A percentile compares a stretch with the other conserved stretches of the same genome.
phyloP scores from a whole-genome alignment of 139 green algal genomes.

The Astrephomene gubernaculifera region DNA sequence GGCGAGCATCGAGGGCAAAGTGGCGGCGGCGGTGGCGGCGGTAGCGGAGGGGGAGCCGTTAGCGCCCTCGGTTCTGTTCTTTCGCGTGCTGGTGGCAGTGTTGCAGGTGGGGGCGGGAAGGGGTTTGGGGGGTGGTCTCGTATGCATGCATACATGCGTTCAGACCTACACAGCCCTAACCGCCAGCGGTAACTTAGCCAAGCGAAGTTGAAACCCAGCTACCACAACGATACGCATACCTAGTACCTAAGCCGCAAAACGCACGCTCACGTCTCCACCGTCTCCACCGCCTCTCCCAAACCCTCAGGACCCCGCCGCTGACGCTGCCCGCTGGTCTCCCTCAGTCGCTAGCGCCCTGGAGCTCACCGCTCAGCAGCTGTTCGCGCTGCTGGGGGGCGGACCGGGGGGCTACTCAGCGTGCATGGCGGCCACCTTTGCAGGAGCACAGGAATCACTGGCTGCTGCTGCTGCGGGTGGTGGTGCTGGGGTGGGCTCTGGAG shows the following conservation, averaged over 20 bases:
- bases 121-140: too few relatives aligned
- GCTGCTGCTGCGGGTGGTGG: background rate
- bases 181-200: too few relatives aligned
- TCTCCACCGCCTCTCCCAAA: too few relatives aligned
- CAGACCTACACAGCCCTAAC: too few relatives aligned
- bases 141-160: too few relatives aligned
- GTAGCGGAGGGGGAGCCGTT: background rate
- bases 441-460: slow-evolving; percentile 4
- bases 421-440: background rate
- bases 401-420: slow-evolving; percentile 9
- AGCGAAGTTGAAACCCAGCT: too few relatives aligned
- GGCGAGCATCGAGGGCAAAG: too few relatives aligned
- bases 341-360: background rate
- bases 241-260: too few relatives aligned
- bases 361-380: slow-evolving; percentile 17
- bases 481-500: background rate
- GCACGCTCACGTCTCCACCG: too few relatives aligned
- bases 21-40: background rate
- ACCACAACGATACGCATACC: too few relatives aligned
- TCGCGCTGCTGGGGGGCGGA: background rate
- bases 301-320: background rate
- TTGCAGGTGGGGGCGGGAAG: slow-evolving; percentile 13
- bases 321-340: slow-evolving; percentile 13
- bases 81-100: background rate
- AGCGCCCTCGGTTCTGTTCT: background rate